Base-by-base conservation (phyloP, 208 protist genomes). In the Leishmania braziliensis region DNA sequence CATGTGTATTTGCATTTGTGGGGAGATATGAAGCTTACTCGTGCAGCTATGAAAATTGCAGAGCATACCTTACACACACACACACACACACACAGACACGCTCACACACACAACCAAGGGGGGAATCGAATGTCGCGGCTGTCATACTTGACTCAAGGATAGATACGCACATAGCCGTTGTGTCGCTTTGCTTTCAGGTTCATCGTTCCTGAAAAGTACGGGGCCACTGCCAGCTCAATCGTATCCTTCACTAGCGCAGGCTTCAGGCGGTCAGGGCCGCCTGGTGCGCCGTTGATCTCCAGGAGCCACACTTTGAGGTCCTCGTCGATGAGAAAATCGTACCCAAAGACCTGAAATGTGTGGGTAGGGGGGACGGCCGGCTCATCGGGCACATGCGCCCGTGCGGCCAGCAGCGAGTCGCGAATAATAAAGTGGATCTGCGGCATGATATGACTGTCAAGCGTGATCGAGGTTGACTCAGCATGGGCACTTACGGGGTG, bases 271-370 rank as follows among this genome's bases (percentile, higher is more conserved):
- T 90, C 85, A 23, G 93, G 89, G 2, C 84, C 91, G 20, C 88
- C 95, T 33, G 96, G 95, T 2, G 92, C 95, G 9, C 94, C 95
- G 86, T 98, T 98, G 79, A 98, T 96, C 90, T 98, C 95, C 51
- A 97, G 83, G 18, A 98, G 87, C 78, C 87, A 86, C 5, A 98
- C 92, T 39, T 84, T 84, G 68, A 97, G 74, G 48, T 91, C 83
- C 20, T 92, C 94, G 65, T 97, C 92, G 33, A 98, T 85, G 48
- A 98, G 86, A 68, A 98, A 82, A 79, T 98, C 96, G 78, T 97
- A 98, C 39, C 96, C 96, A 70, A 98, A 95, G 3, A 98, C 80
- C 74, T 98, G 96, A 70, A 98, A 98, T 43, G 91, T 94, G 18
- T 86, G 78, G 70, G 91, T 96, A 8, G 88, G 89, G 14, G 85